Evolutionary conservation across 345 rosid species (phyloP), one percentile per base, ranked within the genome.

Genomic region (Citrus unshiu): DNA sequence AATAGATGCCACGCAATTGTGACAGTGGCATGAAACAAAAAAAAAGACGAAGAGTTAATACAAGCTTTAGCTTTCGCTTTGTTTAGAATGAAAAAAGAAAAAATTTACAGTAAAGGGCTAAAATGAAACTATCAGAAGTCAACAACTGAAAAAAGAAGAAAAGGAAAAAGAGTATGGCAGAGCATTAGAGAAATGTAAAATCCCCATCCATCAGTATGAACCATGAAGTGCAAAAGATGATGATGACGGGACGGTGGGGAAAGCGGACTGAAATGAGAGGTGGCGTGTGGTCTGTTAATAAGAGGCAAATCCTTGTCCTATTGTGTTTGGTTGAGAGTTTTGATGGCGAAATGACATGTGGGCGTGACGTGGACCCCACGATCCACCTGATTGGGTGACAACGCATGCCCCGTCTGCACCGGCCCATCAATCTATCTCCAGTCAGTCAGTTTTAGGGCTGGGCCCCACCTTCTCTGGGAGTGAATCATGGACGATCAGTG

Each of bases 331-430:
- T 16, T 35, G 21, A 19, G 40, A 62, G 66, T 49, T 37, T 10
- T 70, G 80, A 81, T 63, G 29, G 49, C 7, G 80, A 76, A 54
- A 76, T 65, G 63, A 76, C 77, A 64, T 30, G 80, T 65, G 69
- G 64, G 83, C 72, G 65, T 70, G 66, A 37, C 5, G 35, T 75
- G 67, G 72, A 34, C 39, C 66, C 79, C 60, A 64, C 18, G 0
- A 7, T 19, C 35, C 72, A 21, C 79, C 72, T 37, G 72, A 21
- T 34, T 60, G 57, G 75, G 54, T 60, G 68, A 35, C 82, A 68
- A 60, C 83, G 79, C 83, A 27, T 74, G 75, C 62, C 32, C 37
- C 65, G 10, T 67, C 73, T 66, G 63, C 64, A 35, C 51, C 37
- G 77, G 35, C 77, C 68, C 57, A 21, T 66, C 40, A 34, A 2